Base-by-base conservation (phyloP, 148 eudicot genomes). In the Selenicereus undatus region DNA sequence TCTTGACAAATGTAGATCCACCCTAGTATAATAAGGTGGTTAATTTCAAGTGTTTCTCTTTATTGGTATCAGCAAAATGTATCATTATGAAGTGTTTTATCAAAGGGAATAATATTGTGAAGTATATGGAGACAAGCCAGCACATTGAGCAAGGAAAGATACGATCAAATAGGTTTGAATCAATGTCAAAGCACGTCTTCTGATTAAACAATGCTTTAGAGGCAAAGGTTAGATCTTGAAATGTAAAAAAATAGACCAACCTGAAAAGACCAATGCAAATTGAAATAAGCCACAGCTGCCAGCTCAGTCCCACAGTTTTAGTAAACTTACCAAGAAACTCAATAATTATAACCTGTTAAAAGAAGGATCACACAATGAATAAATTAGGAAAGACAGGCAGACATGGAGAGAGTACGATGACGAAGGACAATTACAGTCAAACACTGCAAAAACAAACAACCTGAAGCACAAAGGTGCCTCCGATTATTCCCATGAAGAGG, bases 261-360 rank as follows among this genome's bases (percentile, higher is more conserved):
- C 99, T 92, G 86, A 92, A 42, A 26, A 90, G 3, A 56, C 89
- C 97, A 26, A 95, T 91, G 43, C 35, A 90, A 72, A 91, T 64
- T 69, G 94, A 91, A 29, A 91, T 89, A 60, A 95, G 90, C 99
- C 99, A 95, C 77, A 89, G 69, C 70, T 90, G 79, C 99, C 99
- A 93, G 87, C 89, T 87, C 45, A 95, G 95, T 81, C 84, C 84
- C 14, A 90, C 93, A n/a, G 97, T 95, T 73, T 89, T 71, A 18
- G 92, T 82, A 75, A 95, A 93, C 84, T 93, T 95, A 76, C 97
- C 97, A 66, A 93, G 93, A 79, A 92, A 95, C 84, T 91, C 85
- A 52, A 95, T 89, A 26, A 95, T 95, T 21, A 93, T 10, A 39
- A 95, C 83, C 97, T 95, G 87, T 27, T 66, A 70, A 42, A 51